Evolutionary conservation across 345 rosid genomes (phyloP), one percentile per base, ranked within the genome.

Genomic region (Excoecaria cochinchinensis): DNA sequence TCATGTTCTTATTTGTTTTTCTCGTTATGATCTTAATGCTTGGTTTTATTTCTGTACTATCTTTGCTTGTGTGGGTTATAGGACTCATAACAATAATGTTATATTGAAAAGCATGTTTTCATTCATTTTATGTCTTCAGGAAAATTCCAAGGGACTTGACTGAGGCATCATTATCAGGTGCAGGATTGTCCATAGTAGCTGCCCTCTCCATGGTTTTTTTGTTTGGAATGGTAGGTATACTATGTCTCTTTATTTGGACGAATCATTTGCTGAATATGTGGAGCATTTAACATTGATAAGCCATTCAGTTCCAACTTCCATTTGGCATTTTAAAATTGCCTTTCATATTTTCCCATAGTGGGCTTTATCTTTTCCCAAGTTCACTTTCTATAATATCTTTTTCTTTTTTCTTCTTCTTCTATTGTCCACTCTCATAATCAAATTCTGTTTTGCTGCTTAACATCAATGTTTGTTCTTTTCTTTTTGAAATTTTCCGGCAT

Each of bases 131-230:
- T 70, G 72, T 15, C 9, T 83, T 72, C 94, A 96, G 99, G 91
- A 96, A 93, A 89, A 96, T 93, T 68, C 99, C 99, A 15, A 90
- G 99, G 82, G 99, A 96, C 85, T 90, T 96, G 89, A 96, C 99
- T 0, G 98, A 93, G 85, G 99, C 99, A 51, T 89, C 98, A 53
- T 73, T 96, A 46, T 93, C 98, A 13, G 98, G 99, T 77, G 98
- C 98, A 52, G 99, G 98, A 81, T 82, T 93, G 80, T 96, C 99
- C 13, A 87, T 96, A 42, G 25, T 90, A 77, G 97, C 99, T 12
- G 99, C 98, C 13, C 86, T 95, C 10, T 71, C 86, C 68, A 95
- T 95, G 95, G 17, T 95, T 76, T 87, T 95, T 86, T 87, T 96
- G 84, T 96, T 96, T 87, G 99, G 99, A 78, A 96, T 96, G 99